phyloP scores from a whole-genome alignment of 495 filamentous ascomycete species.

The Aspergillus heteromorphus region DNA sequence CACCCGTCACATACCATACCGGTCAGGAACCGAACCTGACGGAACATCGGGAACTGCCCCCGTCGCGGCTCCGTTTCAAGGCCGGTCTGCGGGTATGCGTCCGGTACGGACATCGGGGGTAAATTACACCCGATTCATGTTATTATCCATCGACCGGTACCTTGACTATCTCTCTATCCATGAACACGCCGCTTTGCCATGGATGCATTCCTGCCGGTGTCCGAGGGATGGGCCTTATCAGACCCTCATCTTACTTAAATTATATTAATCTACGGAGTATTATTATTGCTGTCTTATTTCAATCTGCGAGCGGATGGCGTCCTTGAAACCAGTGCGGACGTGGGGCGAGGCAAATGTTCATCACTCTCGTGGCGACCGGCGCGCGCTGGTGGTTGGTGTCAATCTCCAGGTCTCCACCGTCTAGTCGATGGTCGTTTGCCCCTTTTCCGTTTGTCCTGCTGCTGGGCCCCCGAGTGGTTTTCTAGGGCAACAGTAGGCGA shows the following conservation, averaged over 20 bases:
- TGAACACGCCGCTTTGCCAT: no score
- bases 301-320: not conserved
- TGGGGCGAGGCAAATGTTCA: slow-evolving; percentile 18
- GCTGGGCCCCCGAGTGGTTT: not conserved
- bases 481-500: not conserved
- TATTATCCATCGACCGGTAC: no score
- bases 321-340: slow-evolving; percentile 8
- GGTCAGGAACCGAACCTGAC: no score
- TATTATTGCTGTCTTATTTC: not conserved
- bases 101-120: no score
- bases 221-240: no score
- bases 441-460: slow-evolving; percentile 15
- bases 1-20: no score
- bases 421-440: slow-evolving; percentile 7
- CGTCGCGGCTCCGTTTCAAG: no score
- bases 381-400: slow-evolving; percentile 15
- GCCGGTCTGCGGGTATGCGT: no score
- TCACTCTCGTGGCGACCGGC: slow-evolving; percentile 22
- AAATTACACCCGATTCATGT: no score
- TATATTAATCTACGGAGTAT: not conserved
- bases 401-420: slow-evolving; percentile 19
- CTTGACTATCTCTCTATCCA: no score
- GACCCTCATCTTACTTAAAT: not conserved
- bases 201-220: no score
- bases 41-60: no score